Evolutionary conservation across 2,329 filamentous ascomycete species (phyloP).

Genomic region (Pseudogymnoascus sp.): DNA sequence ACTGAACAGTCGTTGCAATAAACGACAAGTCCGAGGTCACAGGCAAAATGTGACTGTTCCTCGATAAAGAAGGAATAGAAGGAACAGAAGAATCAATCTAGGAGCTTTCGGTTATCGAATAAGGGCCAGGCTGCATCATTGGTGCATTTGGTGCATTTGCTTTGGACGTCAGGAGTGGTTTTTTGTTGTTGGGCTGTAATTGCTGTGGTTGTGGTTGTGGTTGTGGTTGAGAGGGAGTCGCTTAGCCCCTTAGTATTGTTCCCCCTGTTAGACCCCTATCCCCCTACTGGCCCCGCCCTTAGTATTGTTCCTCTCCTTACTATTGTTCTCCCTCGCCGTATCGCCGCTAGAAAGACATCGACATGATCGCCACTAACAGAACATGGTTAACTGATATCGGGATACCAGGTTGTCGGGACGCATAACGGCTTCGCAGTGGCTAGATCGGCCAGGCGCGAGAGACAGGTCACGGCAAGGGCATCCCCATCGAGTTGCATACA

Average conservation of each 20-base stretch:
- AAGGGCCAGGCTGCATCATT: neutral
- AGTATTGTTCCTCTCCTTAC: neutral
- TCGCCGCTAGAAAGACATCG: neutral
- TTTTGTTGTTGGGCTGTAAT: neutral
- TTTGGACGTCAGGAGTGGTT: neutral
- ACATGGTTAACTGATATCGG: neutral
- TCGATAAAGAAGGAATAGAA: constrained; percentile 7
- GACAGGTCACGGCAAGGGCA: neutral
- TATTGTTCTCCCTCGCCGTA: neutral
- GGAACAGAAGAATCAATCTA: neutral
- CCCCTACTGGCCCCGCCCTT: neutral
- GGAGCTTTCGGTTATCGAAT: neutral
- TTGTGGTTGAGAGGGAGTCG: constrained; percentile 3
- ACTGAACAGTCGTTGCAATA: constrained; percentile 1
- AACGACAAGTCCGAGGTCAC: neutral
- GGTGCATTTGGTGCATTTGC: neutral
- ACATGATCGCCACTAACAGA: constrained; percentile 1
- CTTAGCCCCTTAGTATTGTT: constrained; percentile 9
- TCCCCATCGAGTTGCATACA: neutral
- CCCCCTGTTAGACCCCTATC: neutral
- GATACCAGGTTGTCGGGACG: neutral
- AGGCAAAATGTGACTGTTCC: neutral
- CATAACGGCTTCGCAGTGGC: neutral
- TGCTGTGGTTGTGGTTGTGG: neutral
- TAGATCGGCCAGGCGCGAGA: neutral